Evolutionary conservation across 208 protist species (phyloP).

Genomic region (Trypanosoma conorhini): DNA sequence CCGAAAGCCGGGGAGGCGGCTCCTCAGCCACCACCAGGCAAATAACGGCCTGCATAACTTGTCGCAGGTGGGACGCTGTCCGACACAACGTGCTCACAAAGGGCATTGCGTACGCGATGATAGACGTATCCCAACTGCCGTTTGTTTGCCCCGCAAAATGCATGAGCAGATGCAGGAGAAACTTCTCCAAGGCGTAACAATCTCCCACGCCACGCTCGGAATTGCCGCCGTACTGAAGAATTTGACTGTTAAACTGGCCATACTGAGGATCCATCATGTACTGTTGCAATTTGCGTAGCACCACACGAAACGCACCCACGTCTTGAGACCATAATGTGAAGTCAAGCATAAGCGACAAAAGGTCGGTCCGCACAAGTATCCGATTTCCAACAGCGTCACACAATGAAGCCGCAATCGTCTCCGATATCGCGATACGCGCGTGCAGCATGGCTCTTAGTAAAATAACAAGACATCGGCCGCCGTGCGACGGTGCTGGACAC

Average conservation of each 20-base stretch:
- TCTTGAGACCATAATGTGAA: constrained; percentile 37
- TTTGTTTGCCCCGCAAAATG: constrained; percentile 25
- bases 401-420: constrained; percentile 16
- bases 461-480: constrained; percentile 12
- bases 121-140: constrained; percentile 25
- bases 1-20: neutral
- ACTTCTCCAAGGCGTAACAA: constrained; percentile 31
- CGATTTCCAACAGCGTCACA: constrained; percentile 21
- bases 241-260: constrained; percentile 26
- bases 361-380: constrained; percentile 24
- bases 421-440: constrained; percentile 21
- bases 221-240: constrained; percentile 21
- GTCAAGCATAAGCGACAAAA: constrained; percentile 33
- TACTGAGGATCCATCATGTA: constrained; percentile 26
- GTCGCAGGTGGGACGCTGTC: constrained; percentile 9
- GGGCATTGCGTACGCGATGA: constrained; percentile 19
- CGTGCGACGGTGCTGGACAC: constrained; percentile 8
- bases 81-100: constrained; percentile 22
- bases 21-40: constrained; percentile 14
- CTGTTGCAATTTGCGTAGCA: constrained; percentile 19
- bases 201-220: neutral
- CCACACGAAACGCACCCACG: constrained; percentile 20
- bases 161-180: constrained; percentile 36
- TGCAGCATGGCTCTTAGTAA: constrained; percentile 23
- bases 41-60: constrained; percentile 19